Percentiles rank a stretch among this genome's conserved stretches.
Evolutionary conservation across 2,329 filamentous ascomycete species (phyloP).

Genomic region (Fusarium nanum): DNA sequence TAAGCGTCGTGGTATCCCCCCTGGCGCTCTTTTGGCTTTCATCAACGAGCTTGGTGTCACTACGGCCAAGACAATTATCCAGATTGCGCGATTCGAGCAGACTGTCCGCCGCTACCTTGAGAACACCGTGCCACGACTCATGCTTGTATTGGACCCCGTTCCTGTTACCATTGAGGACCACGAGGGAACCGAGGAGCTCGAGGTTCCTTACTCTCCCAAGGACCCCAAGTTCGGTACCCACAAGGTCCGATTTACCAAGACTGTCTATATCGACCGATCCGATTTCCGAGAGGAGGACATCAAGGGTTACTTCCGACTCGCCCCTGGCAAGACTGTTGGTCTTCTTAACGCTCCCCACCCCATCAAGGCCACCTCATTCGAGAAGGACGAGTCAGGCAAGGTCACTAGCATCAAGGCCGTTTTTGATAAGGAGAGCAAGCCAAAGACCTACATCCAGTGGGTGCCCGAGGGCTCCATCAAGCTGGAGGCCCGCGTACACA

Average conservation of each 20-base stretch:
- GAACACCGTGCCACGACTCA: constrained; percentile 85
- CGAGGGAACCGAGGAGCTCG: constrained; percentile 66
- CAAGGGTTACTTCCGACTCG: constrained; percentile 82
- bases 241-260: constrained; percentile 74
- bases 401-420: constrained; percentile 72
- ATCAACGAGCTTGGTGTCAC: constrained; percentile 93
- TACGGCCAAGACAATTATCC: constrained; percentile 81
- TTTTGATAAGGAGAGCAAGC: constrained; percentile 77
- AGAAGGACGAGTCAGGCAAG: constrained; percentile 72
- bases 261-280: constrained; percentile 84
- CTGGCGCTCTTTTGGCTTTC: constrained; percentile 88
- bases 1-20: constrained; percentile 85
- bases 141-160: constrained; percentile 89
- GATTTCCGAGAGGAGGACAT: constrained; percentile 83
- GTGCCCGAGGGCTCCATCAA: constrained; percentile 75
- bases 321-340: constrained; percentile 81
- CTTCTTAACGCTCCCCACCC: constrained; percentile 78
- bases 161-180: constrained; percentile 84
- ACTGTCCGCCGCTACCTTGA: constrained; percentile 88
- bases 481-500: constrained; percentile 82
- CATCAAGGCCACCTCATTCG: constrained; percentile 76
- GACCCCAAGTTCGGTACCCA: constrained; percentile 74
- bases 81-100: constrained; percentile 85
- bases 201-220: constrained; percentile 86
- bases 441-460: constrained; percentile 93